Conservation (phyloP, 768 basidiomycete genomes). For the Mycena vulgaris region DNA sequence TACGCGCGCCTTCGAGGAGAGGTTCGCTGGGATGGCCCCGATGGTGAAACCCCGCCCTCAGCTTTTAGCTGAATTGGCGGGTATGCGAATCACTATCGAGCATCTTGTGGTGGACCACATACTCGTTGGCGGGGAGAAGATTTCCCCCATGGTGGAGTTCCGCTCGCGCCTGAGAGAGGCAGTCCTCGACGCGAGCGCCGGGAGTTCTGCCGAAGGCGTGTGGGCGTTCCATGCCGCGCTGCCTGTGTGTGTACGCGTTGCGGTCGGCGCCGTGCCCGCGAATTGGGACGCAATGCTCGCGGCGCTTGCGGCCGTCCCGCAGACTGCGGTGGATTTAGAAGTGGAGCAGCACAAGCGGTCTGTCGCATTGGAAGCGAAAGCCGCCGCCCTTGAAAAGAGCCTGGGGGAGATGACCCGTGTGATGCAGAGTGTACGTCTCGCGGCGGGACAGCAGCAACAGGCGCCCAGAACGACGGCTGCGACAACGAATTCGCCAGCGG, state of each 20-base stretch:
- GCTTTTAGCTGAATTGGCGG: constrained; percentile 11
- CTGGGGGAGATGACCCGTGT: not conserved
- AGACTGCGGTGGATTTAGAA: not conserved
- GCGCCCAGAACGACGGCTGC: no score
- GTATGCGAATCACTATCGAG: no score
- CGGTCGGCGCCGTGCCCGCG: not conserved
- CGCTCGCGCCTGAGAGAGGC: not conserved
- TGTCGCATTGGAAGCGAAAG: no score
- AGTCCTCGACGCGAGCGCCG: not conserved
- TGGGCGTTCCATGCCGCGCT: not conserved
- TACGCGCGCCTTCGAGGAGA: no score
- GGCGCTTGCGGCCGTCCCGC: not conserved
- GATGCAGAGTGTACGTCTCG: no score
- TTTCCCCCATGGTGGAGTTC: not conserved
- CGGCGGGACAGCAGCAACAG: no score
- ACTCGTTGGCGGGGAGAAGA: not conserved
- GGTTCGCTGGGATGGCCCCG: not conserved
- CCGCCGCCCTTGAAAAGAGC: not conserved
- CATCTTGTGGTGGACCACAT: not conserved
- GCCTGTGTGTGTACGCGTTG: not conserved
- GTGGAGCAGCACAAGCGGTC: not conserved
- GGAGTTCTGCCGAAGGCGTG: not conserved
- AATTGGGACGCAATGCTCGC: not conserved
- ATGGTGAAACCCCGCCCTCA: not conserved
- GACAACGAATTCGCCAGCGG: no score